These are phyloP conservation scores for Fusarium albosuccineum DNA, from an alignment of 2,329 filamentous ascomycete genomes.

Conservation along the genomic window DNA sequence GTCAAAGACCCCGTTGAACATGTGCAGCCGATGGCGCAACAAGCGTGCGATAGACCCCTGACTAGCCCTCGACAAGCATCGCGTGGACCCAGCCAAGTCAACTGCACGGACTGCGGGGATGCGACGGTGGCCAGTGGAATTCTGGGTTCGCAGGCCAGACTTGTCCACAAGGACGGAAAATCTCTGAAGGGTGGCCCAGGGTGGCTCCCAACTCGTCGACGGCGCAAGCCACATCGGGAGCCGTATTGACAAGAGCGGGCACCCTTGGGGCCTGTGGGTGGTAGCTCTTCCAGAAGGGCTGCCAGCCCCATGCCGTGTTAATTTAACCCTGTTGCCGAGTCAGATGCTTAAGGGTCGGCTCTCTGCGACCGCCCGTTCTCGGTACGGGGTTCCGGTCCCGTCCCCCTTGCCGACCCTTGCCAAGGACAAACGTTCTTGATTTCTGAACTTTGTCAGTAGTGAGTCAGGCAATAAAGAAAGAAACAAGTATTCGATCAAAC, in stretches of 20 bases:
- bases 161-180: constrained; percentile 45
- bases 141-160: constrained; percentile 23
- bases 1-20: constrained; percentile 32
- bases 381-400: constrained; percentile 34
- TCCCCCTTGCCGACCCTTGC: constrained; percentile 24
- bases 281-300: constrained; percentile 37
- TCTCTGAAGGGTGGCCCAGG: constrained; percentile 23
- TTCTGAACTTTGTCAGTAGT: constrained; percentile 23
- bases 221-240: constrained; percentile 44
- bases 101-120: constrained; percentile 40
- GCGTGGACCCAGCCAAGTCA: constrained; percentile 40
- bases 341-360: constrained; percentile 40
- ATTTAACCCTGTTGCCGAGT: constrained; percentile 47
- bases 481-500: constrained; percentile 6
- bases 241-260: constrained; percentile 36
- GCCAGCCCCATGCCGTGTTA: constrained; percentile 33
- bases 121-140: constrained; percentile 45
- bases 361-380: constrained; percentile 36
- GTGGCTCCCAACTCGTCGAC: constrained; percentile 17
- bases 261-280: constrained; percentile 26
- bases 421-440: constrained; percentile 21
- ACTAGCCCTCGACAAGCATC: constrained; percentile 46
- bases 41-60: constrained; percentile 44
- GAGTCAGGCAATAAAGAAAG: constrained; percentile 35
- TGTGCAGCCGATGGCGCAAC: constrained; percentile 38